These are phyloP conservation scores for Candida sanyiensis DNA, from an alignment of 805 yeast species.

Conservation along the genomic window DNA sequence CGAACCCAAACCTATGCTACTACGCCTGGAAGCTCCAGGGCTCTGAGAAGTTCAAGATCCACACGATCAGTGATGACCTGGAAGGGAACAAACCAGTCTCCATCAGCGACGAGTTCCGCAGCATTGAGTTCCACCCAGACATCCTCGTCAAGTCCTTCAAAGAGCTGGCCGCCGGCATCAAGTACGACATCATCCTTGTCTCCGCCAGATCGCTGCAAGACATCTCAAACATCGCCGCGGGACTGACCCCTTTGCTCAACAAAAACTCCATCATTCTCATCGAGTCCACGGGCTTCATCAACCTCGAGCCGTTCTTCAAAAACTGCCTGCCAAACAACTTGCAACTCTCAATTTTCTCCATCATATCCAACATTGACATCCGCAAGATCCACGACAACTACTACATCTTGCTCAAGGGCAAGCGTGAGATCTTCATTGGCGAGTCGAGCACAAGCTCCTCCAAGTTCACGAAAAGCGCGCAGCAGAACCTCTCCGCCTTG, in stretches of 20 bases:
- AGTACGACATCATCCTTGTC: conserved; percentile 41
- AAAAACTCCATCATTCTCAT: conserved; percentile 49
- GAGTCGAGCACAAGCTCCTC: conserved; percentile 37
- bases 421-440: conserved; percentile 31
- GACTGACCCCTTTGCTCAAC: conserved; percentile 33
- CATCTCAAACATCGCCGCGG: conserved; percentile 36
- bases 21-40: conserved; percentile 53
- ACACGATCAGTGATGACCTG: conserved; percentile 34
- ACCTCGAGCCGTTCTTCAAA: conserved; percentile 65
- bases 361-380: conserved; percentile 19
- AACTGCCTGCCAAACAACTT: conserved; percentile 44
- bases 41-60: conserved; percentile 36
- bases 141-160: not conserved
- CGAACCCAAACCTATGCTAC: conserved; percentile 52
- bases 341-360: conserved; percentile 21
- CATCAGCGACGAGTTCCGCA: conserved; percentile 20
- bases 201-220: conserved; percentile 48
- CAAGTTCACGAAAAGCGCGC: conserved; percentile 30
- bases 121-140: conserved; percentile 16
- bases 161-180: conserved; percentile 14
- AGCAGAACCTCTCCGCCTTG: conserved; percentile 32
- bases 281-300: conserved; percentile 68
- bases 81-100: conserved; percentile 4
- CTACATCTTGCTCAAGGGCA: conserved; percentile 19
- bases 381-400: conserved; percentile 14